Evolutionary conservation across 371 early-diverging fungal species (phyloP).

Genomic region (Blakeslea trispora): DNA sequence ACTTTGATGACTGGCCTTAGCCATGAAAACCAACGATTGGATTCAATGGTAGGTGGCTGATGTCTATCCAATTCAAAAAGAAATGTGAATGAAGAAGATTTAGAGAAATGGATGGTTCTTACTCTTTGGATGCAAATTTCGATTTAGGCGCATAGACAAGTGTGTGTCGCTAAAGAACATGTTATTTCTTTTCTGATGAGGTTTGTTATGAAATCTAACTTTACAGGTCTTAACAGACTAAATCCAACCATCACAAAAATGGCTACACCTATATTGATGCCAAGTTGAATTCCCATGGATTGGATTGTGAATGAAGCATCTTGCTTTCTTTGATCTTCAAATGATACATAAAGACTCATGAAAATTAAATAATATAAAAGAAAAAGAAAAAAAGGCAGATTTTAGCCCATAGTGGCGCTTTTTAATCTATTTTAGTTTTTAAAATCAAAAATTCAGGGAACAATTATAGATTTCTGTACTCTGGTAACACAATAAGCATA

Average conservation of each 20-base stretch:
- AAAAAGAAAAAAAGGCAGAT: not conserved
- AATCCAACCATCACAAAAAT: constrained; percentile 45
- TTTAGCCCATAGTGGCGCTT: too few species aligned
- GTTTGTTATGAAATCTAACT: too few species aligned
- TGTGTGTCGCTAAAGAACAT: constrained; percentile 24
- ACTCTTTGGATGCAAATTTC: constrained; percentile 41
- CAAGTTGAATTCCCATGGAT: constrained; percentile 53
- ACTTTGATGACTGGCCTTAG: constrained; percentile 58
- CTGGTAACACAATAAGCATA: too few species aligned
- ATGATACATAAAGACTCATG: constrained; percentile 30
- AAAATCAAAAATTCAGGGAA: too few species aligned
- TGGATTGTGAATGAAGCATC: constrained; percentile 44
- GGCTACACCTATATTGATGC: constrained; percentile 51
- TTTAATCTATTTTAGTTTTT: too few species aligned
- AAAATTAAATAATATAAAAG: not conserved
- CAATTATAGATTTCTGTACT: too few species aligned
- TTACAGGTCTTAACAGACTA: constrained; percentile 49
- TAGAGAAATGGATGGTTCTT: too few species aligned
- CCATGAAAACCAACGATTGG: constrained; percentile 66
- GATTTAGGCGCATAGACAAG: constrained; percentile 53
- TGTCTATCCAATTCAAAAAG: too few species aligned
- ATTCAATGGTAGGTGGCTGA: constrained; percentile 64
- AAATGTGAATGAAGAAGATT: too few species aligned
- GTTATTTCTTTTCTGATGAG: too few species aligned
- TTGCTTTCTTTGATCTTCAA: constrained; percentile 34